These are phyloP conservation scores for Backusella macrospora DNA, from an alignment of 192 early-diverging fungal species.

Conservation along the genomic window DNA sequence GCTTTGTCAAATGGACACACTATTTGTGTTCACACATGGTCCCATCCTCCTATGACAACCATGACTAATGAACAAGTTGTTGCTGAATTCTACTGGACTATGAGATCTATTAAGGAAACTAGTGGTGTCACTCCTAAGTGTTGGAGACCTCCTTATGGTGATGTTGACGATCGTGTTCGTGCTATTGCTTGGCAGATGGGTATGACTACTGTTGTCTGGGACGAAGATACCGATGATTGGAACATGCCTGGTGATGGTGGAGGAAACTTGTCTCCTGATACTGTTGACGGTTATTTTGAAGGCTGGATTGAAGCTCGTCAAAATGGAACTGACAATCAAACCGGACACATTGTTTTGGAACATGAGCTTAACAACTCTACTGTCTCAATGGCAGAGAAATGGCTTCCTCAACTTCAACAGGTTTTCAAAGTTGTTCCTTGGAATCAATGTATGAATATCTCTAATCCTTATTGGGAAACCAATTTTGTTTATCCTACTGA, in stretches of 20 bases:
- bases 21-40: constrained; percentile 69
- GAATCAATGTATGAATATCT: constrained; percentile 38
- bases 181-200: constrained; percentile 44
- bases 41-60: constrained; percentile 56
- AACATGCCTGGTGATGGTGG: constrained; percentile 40
- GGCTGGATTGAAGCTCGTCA: constrained; percentile 32
- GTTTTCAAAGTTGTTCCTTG: constrained; percentile 42
- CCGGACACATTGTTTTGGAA: constrained; percentile 45
- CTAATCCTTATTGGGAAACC: constrained; percentile 43
- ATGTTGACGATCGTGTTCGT: constrained; percentile 57
- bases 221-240: constrained; percentile 49
- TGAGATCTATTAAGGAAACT: constrained; percentile 47
- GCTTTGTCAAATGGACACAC: constrained; percentile 55
- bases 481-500: constrained; percentile 36
- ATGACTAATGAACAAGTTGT: constrained; percentile 49
- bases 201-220: constrained; percentile 37
- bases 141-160: constrained; percentile 59
- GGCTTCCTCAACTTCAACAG: constrained; percentile 45
- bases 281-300: constrained; percentile 33
- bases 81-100: constrained; percentile 54
- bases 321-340: constrained; percentile 27
- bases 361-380: constrained; percentile 49
- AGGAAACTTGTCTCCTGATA: constrained; percentile 33
- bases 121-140: constrained; percentile 49
- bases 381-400: constrained; percentile 45